phyloP scores from a whole-genome alignment of 306 rosid genomes.

The Pachyrhizus erosus region DNA sequence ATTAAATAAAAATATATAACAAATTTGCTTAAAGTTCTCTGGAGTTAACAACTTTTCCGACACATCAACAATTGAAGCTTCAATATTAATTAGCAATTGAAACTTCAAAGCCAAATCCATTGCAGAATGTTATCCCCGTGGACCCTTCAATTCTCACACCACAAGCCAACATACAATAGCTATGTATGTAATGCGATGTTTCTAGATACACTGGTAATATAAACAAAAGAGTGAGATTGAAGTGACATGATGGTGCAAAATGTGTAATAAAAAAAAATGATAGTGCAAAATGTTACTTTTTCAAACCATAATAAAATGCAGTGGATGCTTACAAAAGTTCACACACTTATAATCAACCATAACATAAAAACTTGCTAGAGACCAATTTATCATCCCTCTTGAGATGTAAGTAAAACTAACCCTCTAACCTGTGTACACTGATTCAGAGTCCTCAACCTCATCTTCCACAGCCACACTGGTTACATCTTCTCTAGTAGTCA shows the following conservation, averaged over 20 bases:
- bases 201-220: not conserved
- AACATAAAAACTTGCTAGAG: not conserved
- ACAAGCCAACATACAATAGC: not conserved
- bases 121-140: not conserved
- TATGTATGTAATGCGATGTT: not conserved
- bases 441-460: conserved; percentile 77
- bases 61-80: not conserved
- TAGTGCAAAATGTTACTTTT: not conserved
- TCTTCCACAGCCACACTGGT: conserved; percentile 51
- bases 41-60: not conserved
- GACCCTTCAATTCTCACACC: not conserved
- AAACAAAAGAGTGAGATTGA: not conserved
- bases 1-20: too few relatives aligned
- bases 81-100: not conserved
- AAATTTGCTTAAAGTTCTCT: not conserved
- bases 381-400: conserved; percentile 1
- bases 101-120: not conserved
- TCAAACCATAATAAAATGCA: not conserved
- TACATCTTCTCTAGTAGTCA: conserved; percentile 57
- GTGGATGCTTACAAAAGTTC: not conserved
- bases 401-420: not conserved
- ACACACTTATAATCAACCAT: not conserved
- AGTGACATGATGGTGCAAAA: not conserved
- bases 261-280: too few relatives aligned
- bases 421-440: conserved; percentile 53